phyloP scores from a whole-genome alignment of 148 eudicot species.

The Rhododendron mucronatum region DNA sequence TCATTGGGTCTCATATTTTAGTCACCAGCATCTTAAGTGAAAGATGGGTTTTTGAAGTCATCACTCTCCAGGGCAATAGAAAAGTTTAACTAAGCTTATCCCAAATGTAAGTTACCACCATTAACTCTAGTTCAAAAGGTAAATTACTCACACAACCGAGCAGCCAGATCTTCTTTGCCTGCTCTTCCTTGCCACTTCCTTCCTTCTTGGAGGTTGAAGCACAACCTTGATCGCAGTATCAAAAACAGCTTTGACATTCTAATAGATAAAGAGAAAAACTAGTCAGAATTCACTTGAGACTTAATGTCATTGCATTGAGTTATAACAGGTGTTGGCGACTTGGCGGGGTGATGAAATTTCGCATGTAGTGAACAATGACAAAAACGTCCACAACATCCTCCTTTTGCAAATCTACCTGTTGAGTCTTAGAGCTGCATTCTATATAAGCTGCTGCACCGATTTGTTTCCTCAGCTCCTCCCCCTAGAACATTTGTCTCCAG shows the following conservation, averaged over 20 bases:
- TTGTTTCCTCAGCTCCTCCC: conserved; percentile 95
- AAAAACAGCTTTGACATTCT: conserved; percentile 93
- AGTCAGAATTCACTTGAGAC: neutral
- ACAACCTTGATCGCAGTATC: conserved; percentile 92
- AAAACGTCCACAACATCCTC: neutral
- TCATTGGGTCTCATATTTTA: neutral
- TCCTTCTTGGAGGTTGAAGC: conserved; percentile 93
- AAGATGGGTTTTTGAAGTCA: neutral
- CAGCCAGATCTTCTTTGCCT: conserved; percentile 59
- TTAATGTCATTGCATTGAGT: neutral
- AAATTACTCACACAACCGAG: conserved; percentile 74
- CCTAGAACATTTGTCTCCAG: conserved; percentile 32
- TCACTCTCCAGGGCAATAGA: neutral
- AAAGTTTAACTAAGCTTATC: too few species aligned
- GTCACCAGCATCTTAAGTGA: neutral
- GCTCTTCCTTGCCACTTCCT: conserved; percentile 59
- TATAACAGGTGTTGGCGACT: neutral
- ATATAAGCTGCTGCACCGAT: conserved; percentile 96
- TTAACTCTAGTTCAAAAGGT: neutral
- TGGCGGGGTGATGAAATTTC: neutral
- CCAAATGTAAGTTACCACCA: neutral
- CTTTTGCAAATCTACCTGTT: conserved; percentile 56
- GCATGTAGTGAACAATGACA: neutral
- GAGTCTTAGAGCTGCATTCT: conserved; percentile 98
- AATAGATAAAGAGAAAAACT: neutral